Evolutionary conservation across 495 filamentous ascomycete species (phyloP).

Genomic region (Podospora australis): DNA sequence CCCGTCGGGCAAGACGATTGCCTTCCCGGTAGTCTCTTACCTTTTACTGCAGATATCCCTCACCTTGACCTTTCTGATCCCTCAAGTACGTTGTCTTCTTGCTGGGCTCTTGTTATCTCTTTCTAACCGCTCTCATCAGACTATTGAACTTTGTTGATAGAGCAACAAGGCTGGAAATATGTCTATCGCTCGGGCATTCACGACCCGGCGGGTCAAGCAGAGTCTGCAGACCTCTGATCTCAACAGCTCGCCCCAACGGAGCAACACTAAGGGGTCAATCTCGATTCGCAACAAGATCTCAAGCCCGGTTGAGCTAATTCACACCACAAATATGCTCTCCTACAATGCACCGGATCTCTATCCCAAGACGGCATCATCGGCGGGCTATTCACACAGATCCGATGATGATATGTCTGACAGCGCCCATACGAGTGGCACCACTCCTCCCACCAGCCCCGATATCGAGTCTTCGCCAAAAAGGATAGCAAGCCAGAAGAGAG

Average conservation of each 20-base stretch:
- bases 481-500: constrained; percentile 45
- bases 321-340: constrained; percentile 92
- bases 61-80: too few species aligned
- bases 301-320: constrained; percentile 74
- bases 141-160: background rate
- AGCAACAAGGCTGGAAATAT: constrained; percentile 27
- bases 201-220: constrained; percentile 45
- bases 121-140: background rate
- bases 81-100: background rate
- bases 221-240: constrained; percentile 28
- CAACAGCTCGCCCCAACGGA: constrained; percentile 34
- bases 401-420: constrained; percentile 53
- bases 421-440: constrained; percentile 50
- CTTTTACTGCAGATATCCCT: too few species aligned
- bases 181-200: constrained; percentile 64
- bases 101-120: background rate
- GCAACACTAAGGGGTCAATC: constrained; percentile 35
- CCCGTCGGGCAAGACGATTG: too few species aligned
- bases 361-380: constrained; percentile 48
- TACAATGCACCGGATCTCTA: constrained; percentile 84
- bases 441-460: constrained; percentile 66
- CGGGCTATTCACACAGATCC: constrained; percentile 49
- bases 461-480: constrained; percentile 56
- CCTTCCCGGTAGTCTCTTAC: too few species aligned
- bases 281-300: constrained; percentile 68